Conservation (phyloP, 2,329 filamentous ascomycete genomes). For the Fusarium transvaalense region DNA sequence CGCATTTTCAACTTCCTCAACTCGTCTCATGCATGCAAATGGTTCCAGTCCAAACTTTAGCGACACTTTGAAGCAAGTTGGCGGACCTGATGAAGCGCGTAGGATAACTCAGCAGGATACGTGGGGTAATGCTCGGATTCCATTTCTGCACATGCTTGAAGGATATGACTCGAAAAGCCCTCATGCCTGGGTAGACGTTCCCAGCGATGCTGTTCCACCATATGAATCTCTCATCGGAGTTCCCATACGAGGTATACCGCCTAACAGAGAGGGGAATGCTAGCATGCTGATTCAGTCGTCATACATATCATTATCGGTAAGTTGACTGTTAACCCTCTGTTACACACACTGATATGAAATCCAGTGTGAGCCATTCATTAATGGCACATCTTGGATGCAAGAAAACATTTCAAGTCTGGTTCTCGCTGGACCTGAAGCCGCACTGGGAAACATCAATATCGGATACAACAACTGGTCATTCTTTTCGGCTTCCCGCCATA, state of each 20-base stretch:
- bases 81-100: not conserved
- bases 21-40: not conserved
- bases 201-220: not conserved
- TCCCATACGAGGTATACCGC: not conserved
- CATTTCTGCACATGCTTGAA: not conserved
- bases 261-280: not conserved
- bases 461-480: not conserved
- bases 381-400: not conserved
- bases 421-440: not conserved
- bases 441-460: not conserved
- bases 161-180: not conserved
- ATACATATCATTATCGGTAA: not conserved
- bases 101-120: not conserved
- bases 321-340: not conserved
- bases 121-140: constrained; percentile 1
- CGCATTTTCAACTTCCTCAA: not conserved
- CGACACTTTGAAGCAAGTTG: not conserved
- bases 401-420: not conserved
- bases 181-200: not conserved
- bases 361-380: not conserved
- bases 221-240: not conserved
- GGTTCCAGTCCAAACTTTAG: not conserved
- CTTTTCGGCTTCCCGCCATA: not conserved
- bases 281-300: not conserved
- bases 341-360: not conserved